phyloP scores from a whole-genome alignment of 1,284 basidiomycete species.

The Golubevia pallescens region DNA sequence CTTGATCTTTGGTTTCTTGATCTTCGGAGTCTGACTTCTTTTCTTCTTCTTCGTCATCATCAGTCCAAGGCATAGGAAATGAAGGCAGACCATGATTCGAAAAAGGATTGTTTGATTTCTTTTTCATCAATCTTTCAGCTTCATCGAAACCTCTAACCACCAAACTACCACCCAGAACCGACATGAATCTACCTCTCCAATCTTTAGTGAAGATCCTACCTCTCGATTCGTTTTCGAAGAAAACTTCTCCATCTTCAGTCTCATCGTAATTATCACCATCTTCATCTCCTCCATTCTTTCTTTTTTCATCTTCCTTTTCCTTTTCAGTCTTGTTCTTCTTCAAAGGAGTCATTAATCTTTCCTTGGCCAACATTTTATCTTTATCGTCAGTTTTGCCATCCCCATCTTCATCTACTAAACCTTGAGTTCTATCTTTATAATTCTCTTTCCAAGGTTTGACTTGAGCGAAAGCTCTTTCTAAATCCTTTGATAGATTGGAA shows the following conservation, averaged over 20 bases:
- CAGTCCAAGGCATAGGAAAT: slow-evolving; percentile 26
- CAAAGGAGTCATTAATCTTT: no score
- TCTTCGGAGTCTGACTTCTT: no score
- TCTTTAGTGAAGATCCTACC: slow-evolving; percentile 36
- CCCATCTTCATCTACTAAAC: no score
- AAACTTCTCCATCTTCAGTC: slow-evolving; percentile 32
- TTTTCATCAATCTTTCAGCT: slow-evolving; percentile 28
- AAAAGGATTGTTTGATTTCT: slow-evolving; percentile 21
- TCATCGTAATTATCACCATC: slow-evolving; percentile 13
- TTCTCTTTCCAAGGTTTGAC: slow-evolving; percentile 34
- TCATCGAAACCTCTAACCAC: slow-evolving; percentile 51
- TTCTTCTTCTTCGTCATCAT: slow-evolving; percentile 4
- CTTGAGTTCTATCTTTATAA: neutral
- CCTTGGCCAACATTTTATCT: no score
- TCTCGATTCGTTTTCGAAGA: slow-evolving; percentile 31
- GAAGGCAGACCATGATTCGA: slow-evolving; percentile 8
- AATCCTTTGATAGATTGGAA: slow-evolving; percentile 32
- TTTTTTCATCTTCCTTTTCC: slow-evolving; percentile 18
- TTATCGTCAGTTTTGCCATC: neutral
- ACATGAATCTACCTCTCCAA: slow-evolving; percentile 20
- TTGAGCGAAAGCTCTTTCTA: slow-evolving; percentile 34
- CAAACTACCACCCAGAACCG: slow-evolving; percentile 43
- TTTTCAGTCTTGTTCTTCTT: neutral
- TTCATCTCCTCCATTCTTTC: no score
- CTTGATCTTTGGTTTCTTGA: no score